Percentiles rank a stretch among this genome's conserved stretches.
Evolutionary conservation across 2,329 filamentous ascomycete species (phyloP).

Genomic region (Chaetothyriales sp.): DNA sequence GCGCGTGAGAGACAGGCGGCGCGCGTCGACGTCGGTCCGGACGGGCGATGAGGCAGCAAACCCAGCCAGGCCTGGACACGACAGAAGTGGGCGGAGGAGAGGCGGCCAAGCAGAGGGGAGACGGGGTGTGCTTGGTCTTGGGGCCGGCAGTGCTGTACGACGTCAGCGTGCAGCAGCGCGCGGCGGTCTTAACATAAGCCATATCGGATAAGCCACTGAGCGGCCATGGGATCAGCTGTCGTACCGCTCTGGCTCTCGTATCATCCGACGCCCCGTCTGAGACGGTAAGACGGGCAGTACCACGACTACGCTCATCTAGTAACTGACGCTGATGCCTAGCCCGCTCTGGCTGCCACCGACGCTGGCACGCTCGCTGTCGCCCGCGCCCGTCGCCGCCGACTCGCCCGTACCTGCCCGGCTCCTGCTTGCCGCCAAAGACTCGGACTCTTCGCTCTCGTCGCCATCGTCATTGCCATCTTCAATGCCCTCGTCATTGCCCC

Average conservation of each 20-base stretch:
- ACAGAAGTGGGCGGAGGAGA: too few relatives aligned
- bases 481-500: slow-evolving; percentile 5
- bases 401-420: slow-evolving; percentile 8
- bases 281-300: too few relatives aligned
- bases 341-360: slow-evolving; percentile 7
- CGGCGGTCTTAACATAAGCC: too few relatives aligned
- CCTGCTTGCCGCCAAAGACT: slow-evolving; percentile 4
- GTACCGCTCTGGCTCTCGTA: background rate
- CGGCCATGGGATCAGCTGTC: too few relatives aligned
- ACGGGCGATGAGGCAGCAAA: too few relatives aligned
- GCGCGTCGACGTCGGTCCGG: too few relatives aligned
- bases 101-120: too few relatives aligned
- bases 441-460: slow-evolving; percentile 9
- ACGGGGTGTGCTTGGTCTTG: too few relatives aligned
- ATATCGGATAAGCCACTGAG: too few relatives aligned
- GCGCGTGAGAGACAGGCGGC: background rate
- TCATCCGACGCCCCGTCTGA: background rate
- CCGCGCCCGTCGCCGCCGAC: slow-evolving; percentile 2
- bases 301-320: background rate
- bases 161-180: background rate
- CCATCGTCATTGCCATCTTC: slow-evolving; percentile 6
- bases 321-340: slow-evolving; percentile 15
- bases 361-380: background rate
- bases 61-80: too few relatives aligned
- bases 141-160: too few relatives aligned